phyloP scores from a whole-genome alignment of 441 rosid species.

The Populus trichocarpa region DNA sequence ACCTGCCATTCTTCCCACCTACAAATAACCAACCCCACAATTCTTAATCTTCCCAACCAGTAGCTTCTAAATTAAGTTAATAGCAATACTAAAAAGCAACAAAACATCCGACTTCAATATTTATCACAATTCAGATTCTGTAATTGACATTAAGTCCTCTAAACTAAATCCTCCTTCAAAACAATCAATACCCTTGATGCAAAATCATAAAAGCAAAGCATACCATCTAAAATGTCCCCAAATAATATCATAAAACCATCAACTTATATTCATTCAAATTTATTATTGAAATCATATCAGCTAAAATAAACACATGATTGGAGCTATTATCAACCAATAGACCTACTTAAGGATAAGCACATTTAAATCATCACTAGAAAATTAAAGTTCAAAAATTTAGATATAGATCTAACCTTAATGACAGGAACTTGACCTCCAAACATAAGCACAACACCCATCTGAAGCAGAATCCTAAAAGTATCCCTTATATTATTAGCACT shows the following conservation, averaged over 20 bases:
- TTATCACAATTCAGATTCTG: background rate
- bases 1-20: conserved; percentile 70
- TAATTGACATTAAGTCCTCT: background rate
- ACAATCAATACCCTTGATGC: background rate
- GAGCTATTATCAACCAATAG: background rate
- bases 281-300: background rate
- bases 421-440: conserved; percentile 74
- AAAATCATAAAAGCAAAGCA: no score
- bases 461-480: conserved; percentile 60
- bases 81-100: background rate
- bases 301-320: background rate
- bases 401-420: conserved; percentile 47
- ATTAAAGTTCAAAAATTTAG: background rate
- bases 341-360: background rate
- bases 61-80: background rate
- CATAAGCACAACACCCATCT: conserved; percentile 70
- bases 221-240: background rate
- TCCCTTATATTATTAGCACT: conserved; percentile 62
- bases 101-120: background rate
- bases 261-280: background rate
- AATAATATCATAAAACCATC: background rate
- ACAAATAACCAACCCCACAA: conserved; percentile 10
- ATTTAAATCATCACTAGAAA: background rate
- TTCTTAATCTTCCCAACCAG: background rate
- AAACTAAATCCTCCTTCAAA: background rate